Evolutionary conservation across 1,284 basidiomycete genomes (phyloP).

Genomic region (Irpex sp.): DNA sequence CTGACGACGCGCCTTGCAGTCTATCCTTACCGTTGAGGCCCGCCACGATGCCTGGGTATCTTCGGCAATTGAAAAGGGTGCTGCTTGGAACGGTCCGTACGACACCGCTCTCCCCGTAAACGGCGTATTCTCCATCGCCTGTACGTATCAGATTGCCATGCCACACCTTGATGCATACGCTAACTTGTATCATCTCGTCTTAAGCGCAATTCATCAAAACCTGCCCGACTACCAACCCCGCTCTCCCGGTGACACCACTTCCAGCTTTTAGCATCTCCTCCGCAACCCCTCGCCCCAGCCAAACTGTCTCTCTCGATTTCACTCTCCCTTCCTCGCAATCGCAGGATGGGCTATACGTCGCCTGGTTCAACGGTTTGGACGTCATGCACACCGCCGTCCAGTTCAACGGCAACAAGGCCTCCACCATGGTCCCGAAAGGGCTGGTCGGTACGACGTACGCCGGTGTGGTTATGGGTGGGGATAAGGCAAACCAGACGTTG

Average conservation of each 20-base stretch:
- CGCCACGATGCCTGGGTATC: constrained; percentile 53
- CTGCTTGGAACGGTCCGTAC: constrained; percentile 55
- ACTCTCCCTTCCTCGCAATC: constrained; percentile 15
- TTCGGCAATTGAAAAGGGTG: constrained; percentile 40
- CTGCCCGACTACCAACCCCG: constrained; percentile 41
- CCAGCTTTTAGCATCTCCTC: constrained; percentile 31
- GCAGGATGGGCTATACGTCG: constrained; percentile 30
- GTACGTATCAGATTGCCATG: constrained; percentile 12
- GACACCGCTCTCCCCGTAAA: constrained; percentile 49
- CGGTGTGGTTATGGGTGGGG: constrained; percentile 22
- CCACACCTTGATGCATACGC: background rate
- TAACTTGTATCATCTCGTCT: background rate
- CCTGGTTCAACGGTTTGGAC: constrained; percentile 36
- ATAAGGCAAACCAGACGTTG: constrained; percentile 22
- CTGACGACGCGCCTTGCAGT: constrained; percentile 1
- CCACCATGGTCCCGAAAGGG: constrained; percentile 26
- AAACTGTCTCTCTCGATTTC: constrained; percentile 28
- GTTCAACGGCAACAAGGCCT: constrained; percentile 24
- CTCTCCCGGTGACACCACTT: constrained; percentile 38
- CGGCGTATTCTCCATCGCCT: constrained; percentile 43
- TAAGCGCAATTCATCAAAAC: constrained; percentile 36
- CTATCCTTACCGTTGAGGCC: constrained; percentile 41
- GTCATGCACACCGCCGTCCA: constrained; percentile 26
- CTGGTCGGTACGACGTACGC: constrained; percentile 31
- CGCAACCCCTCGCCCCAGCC: constrained; percentile 19